Conservation (phyloP, 176 grass and related monocot genomes). For the Triticum timopheevii region DNA sequence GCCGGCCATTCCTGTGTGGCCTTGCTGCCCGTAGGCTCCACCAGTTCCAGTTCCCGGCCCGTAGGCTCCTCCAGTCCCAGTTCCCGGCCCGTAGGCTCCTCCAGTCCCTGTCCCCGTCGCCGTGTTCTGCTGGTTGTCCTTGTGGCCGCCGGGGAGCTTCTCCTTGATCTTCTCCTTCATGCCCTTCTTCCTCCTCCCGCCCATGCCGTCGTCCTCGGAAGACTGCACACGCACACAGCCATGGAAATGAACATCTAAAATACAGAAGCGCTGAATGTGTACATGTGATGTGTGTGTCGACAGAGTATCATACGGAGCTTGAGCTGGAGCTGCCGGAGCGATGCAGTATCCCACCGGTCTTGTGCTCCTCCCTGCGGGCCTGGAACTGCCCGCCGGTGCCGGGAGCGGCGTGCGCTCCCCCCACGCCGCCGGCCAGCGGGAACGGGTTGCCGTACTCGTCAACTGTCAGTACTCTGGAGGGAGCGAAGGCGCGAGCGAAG, state of each 20-base stretch:
- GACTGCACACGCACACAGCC: background rate
- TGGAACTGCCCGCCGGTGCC: constrained; percentile 31
- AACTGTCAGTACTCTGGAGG: too few species aligned
- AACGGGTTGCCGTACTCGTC: constrained; percentile 34
- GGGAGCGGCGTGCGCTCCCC: background rate
- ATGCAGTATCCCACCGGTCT: constrained; percentile 27
- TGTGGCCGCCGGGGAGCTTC: constrained; percentile 46
- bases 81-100: background rate
- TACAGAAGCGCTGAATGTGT: too few species aligned
- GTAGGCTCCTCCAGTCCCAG: constrained; percentile 8
- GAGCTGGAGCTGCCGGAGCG: constrained; percentile 65
- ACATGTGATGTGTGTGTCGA: too few species aligned
- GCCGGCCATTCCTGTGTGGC: background rate
- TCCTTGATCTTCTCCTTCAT: constrained; percentile 80
- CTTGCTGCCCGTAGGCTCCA: constrained; percentile 24
- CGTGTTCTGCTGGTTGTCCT: constrained; percentile 13
- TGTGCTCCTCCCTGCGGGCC: background rate
- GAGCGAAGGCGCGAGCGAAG: too few species aligned
- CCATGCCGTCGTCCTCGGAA: constrained; percentile 66
- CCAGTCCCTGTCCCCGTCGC: background rate
- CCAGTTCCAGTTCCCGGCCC: background rate
- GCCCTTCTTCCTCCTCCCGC: constrained; percentile 64
- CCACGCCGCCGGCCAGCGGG: background rate
- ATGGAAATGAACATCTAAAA: background rate
- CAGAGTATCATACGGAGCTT: constrained; percentile 40